phyloP scores from a whole-genome alignment of 1,139 yeast genomes.

The Taphrina pruni region DNA sequence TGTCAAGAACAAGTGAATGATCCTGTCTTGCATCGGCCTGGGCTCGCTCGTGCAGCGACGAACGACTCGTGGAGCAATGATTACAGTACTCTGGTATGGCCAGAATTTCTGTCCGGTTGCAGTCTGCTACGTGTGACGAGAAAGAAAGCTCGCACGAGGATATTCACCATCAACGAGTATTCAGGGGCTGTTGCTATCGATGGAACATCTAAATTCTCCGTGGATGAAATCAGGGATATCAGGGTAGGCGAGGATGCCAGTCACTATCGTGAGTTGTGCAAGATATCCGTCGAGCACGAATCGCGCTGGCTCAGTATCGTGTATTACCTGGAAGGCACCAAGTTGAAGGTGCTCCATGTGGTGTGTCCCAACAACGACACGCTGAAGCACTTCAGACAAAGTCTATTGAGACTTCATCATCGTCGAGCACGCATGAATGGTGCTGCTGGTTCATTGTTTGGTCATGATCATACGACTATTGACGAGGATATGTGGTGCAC shows the following conservation, averaged over 20 bases:
- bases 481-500: slow-evolving; percentile 31
- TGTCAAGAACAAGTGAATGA: background rate
- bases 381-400: slow-evolving; percentile 60
- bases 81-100: background rate
- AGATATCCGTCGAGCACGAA: slow-evolving; percentile 69
- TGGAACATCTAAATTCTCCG: slow-evolving; percentile 49
- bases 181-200: slow-evolving; percentile 62
- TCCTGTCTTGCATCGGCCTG: slow-evolving; percentile 6
- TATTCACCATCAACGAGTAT: slow-evolving; percentile 57
- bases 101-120: background rate
- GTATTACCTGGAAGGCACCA: slow-evolving; percentile 59
- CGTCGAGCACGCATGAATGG: slow-evolving; percentile 59
- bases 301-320: slow-evolving; percentile 80
- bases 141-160: slow-evolving; percentile 65
- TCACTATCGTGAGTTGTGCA: slow-evolving; percentile 82
- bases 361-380: slow-evolving; percentile 72
- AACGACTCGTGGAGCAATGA: slow-evolving; percentile 1
- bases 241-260: slow-evolving; percentile 73
- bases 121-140: slow-evolving; percentile 68
- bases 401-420: slow-evolving; percentile 57
- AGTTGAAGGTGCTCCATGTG: slow-evolving; percentile 71
- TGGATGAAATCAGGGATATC: slow-evolving; percentile 75
- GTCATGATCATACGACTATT: slow-evolving; percentile 3
- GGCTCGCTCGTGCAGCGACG: background rate
- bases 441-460: slow-evolving; percentile 50